Percentiles rank a stretch among this genome's conserved stretches.
These are phyloP conservation scores for Sanghuangporus baumii DNA, from an alignment of 1,284 basidiomycete species.

Conservation along the genomic window DNA sequence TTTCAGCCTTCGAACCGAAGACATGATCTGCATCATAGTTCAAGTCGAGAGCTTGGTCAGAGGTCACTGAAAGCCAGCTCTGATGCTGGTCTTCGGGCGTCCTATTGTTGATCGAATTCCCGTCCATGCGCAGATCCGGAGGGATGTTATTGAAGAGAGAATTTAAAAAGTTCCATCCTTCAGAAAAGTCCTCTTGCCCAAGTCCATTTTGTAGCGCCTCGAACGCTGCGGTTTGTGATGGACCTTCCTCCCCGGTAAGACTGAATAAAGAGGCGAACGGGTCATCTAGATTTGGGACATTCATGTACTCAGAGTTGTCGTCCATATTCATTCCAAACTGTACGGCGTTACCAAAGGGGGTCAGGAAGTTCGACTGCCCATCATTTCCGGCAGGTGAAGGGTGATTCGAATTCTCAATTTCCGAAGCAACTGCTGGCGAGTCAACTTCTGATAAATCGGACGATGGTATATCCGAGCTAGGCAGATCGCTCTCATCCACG, in stretches of 20 bases:
- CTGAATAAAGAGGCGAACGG: not conserved
- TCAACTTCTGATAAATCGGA: conserved; percentile 10
- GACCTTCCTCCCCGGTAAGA: conserved; percentile 1
- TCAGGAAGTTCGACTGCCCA: not conserved
- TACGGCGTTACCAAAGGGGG: not conserved
- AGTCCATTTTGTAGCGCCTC: conserved; percentile 15
- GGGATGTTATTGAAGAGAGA: not conserved
- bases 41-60: not conserved
- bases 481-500: conserved; percentile 12
- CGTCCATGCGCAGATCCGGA: not conserved
- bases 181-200: conserved; percentile 14
- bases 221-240: conserved; percentile 4
- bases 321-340: not conserved
- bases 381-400: not conserved
- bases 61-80: not conserved
- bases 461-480: conserved; percentile 11
- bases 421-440: conserved; percentile 4
- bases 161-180: conserved; percentile 14
- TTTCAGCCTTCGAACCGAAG: not conserved
- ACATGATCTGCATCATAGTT: not conserved
- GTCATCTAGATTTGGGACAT: not conserved
- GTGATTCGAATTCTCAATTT: not conserved
- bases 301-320: not conserved
- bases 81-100: not conserved
- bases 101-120: not conserved